Evolutionary conservation across 2,329 filamentous ascomycete species (phyloP).

Genomic region (Nothopassalora personata): DNA sequence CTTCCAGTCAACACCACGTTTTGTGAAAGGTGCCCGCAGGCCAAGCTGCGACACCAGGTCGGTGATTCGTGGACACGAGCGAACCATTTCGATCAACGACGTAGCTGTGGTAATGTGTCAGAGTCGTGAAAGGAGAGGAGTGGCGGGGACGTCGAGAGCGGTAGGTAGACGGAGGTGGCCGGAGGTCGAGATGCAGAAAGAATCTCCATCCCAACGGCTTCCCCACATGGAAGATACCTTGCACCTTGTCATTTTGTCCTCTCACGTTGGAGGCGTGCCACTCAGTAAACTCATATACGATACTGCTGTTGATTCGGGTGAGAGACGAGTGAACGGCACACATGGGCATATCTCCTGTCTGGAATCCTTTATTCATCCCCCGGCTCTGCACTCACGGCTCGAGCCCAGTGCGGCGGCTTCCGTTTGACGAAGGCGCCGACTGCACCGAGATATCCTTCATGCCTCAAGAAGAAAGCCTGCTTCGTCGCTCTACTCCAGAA

Average conservation of each 20-base stretch:
- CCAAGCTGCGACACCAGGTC: conserved; percentile 4
- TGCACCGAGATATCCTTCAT: conserved; percentile 90
- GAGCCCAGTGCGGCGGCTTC: conserved; percentile 80
- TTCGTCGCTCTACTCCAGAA: conserved; percentile 95
- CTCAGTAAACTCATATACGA: background rate
- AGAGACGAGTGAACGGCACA: background rate
- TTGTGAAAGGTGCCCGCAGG: conserved; percentile 2
- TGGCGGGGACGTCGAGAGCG: background rate
- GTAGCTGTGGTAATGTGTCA: background rate
- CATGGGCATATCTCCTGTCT: background rate
- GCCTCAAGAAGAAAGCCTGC: conserved; percentile 90
- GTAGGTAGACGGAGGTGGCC: background rate
- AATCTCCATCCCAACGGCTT: background rate
- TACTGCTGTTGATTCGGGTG: background rate
- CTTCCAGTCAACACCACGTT: conserved; percentile 1
- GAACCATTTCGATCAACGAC: background rate
- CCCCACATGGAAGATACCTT: background rate
- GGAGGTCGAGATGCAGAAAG: background rate
- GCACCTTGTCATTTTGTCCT: background rate
- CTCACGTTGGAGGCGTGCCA: background rate
- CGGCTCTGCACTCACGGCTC: conserved; percentile 18
- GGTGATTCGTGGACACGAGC: background rate
- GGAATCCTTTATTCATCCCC: conserved; percentile 4
- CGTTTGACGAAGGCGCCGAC: conserved; percentile 92
- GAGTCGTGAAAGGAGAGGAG: background rate